phyloP scores from a whole-genome alignment of 2,329 filamentous ascomycete species.

The Fusarium odoratissimum region DNA sequence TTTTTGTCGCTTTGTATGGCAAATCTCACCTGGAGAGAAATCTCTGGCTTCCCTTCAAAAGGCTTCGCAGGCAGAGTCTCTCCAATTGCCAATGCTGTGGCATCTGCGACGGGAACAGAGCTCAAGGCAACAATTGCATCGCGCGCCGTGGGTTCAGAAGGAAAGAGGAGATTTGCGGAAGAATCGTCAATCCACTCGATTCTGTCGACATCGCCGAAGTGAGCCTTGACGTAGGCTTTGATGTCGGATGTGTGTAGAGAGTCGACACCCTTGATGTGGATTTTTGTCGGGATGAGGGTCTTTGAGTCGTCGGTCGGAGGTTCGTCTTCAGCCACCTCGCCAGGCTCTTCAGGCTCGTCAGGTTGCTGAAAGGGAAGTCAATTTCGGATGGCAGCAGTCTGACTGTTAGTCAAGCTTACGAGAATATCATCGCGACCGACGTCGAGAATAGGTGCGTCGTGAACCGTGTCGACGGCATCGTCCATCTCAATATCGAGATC shows the following conservation, averaged over 20 bases:
- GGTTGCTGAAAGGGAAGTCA: slow-evolving; percentile 47
- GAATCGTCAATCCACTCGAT: slow-evolving; percentile 97
- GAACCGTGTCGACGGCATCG: slow-evolving; percentile 59
- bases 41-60: slow-evolving; percentile 74
- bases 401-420: slow-evolving; percentile 42
- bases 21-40: slow-evolving; percentile 76
- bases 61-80: slow-evolving; percentile 77
- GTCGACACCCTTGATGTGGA: slow-evolving; percentile 88
- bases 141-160: slow-evolving; percentile 61
- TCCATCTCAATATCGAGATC: slow-evolving; percentile 81
- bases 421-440: slow-evolving; percentile 52
- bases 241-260: slow-evolving; percentile 84
- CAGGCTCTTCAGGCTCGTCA: slow-evolving; percentile 53
- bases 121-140: slow-evolving; percentile 67
- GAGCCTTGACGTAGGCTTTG: slow-evolving; percentile 76
- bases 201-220: slow-evolving; percentile 70
- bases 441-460: slow-evolving; percentile 45
- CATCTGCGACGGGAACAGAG: slow-evolving; percentile 63
- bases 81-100: slow-evolving; percentile 66
- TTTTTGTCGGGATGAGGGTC: slow-evolving; percentile 62
- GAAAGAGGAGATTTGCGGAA: slow-evolving; percentile 88
- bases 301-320: slow-evolving; percentile 43
- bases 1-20: slow-evolving; percentile 84
- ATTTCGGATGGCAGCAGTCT: slow-evolving; percentile 4
- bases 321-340: slow-evolving; percentile 53